Conservation (phyloP, 306 rosid species). For the Arachis stenosperma region DNA sequence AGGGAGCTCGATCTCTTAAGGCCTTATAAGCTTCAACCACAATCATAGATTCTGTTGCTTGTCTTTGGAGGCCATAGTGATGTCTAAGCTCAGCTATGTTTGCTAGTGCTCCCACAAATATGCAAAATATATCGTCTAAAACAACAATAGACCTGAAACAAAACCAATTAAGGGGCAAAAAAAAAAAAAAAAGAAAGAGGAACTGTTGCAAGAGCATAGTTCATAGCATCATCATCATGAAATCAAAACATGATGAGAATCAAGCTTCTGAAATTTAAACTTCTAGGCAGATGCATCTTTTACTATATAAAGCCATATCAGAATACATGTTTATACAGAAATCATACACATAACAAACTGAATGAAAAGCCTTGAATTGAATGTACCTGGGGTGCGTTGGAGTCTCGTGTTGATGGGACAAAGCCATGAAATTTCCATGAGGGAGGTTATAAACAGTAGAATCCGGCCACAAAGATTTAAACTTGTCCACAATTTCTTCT, state of each 20-base stretch:
- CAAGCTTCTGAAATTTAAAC: neutral
- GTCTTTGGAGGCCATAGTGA: conserved; percentile 61
- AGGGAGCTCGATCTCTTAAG: conserved; percentile 67
- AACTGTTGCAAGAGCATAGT: neutral
- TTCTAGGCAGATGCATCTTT: neutral
- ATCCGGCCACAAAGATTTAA: conserved; percentile 45
- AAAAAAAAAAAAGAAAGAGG: neutral
- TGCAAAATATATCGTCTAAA: conserved; percentile 60
- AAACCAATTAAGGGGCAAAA: neutral
- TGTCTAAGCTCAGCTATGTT: conserved; percentile 54
- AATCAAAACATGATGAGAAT: neutral
- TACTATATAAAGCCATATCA: neutral
- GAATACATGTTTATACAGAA: neutral
- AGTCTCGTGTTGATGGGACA: conserved; percentile 40
- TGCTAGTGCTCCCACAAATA: conserved; percentile 52
- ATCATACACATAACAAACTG: neutral
- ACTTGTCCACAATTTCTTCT: conserved; percentile 40
- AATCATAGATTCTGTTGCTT: conserved; percentile 69
- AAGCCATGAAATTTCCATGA: conserved; percentile 59
- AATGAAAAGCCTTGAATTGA: neutral
- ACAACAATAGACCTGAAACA: conserved; percentile 50
- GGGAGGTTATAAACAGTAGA: conserved; percentile 50
- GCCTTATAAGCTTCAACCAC: conserved; percentile 63
- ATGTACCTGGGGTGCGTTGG: conserved; percentile 58
- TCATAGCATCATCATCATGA: neutral